Conservation (phyloP, 257 asterid species). For the Jacaranda copaia region DNA sequence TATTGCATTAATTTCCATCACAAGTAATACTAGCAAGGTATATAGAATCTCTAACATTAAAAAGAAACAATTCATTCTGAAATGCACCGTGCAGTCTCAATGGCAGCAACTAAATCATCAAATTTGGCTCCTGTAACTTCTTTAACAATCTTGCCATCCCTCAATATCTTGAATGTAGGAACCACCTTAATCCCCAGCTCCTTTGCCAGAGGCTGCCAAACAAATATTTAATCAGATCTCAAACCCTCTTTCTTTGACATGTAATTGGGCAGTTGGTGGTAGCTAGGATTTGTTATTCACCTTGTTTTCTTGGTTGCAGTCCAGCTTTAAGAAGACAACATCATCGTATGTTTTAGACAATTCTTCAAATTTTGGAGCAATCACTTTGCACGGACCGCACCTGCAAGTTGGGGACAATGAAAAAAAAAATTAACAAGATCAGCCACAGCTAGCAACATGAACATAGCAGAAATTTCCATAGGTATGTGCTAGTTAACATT, state of each 20-base stretch:
- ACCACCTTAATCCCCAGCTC: constrained; percentile 82
- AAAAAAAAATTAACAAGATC: background rate
- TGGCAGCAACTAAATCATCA: constrained; percentile 65
- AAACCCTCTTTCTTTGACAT: background rate
- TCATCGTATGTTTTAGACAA: constrained; percentile 69
- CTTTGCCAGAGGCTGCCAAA: constrained; percentile 70
- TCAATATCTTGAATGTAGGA: constrained; percentile 87
- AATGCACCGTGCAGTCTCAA: constrained; percentile 53
- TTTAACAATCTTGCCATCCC: constrained; percentile 62
- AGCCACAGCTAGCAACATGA: background rate
- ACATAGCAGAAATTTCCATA: too few species aligned
- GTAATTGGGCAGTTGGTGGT: background rate
- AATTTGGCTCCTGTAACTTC: constrained; percentile 83
- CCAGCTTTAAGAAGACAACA: constrained; percentile 88
- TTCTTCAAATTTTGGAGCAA: constrained; percentile 76
- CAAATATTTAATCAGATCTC: background rate
- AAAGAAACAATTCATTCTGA: background rate
- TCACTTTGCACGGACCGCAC: constrained; percentile 96
- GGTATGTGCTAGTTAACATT: too few species aligned
- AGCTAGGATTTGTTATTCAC: constrained; percentile 36
- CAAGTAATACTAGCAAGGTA: background rate
- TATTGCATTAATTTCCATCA: background rate
- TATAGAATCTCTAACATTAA: background rate
- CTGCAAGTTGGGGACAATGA: constrained; percentile 42
- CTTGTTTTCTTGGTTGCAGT: constrained; percentile 93